Percentiles rank a stretch among this genome's conserved stretches.
Evolutionary conservation across 176 grass and related monocot genomes (phyloP).

Genomic region (Triticum aestivum): DNA sequence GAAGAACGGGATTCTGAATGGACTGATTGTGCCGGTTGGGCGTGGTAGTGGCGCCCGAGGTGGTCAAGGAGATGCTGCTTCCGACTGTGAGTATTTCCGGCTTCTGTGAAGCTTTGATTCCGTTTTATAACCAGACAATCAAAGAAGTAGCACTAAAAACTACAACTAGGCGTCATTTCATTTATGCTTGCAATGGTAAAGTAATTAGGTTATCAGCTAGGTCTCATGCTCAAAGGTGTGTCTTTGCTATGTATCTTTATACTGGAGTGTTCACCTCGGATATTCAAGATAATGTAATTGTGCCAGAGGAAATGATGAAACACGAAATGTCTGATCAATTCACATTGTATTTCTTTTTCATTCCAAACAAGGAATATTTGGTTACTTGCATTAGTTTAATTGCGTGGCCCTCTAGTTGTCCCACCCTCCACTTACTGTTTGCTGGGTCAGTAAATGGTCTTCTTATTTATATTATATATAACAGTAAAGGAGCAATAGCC

Average conservation of each 20-base stretch:
- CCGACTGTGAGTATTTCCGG: conserved; percentile 35
- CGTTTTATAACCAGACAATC: neutral
- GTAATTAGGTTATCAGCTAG: neutral
- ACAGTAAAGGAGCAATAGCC: neutral
- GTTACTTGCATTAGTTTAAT: neutral
- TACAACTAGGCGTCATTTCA: neutral
- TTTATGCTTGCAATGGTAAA: neutral
- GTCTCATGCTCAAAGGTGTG: neutral
- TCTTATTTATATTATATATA: neutral
- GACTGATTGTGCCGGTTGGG: conserved; percentile 30
- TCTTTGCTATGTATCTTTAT: neutral
- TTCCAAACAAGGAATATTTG: neutral
- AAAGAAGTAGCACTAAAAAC: neutral
- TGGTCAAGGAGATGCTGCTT: conserved; percentile 31
- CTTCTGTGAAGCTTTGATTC: neutral
- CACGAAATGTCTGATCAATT: neutral
- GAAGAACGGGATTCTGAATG: conserved; percentile 69
- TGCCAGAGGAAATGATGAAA: neutral
- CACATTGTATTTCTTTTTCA: neutral
- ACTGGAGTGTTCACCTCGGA: neutral
- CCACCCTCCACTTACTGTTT: neutral
- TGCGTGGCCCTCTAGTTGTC: neutral
- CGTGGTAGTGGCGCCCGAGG: conserved; percentile 16
- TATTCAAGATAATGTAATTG: neutral
- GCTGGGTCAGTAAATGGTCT: neutral